These are phyloP conservation scores for Serpula lacrymans DNA, from an alignment of 768 basidiomycete species.

Conservation along the genomic window DNA sequence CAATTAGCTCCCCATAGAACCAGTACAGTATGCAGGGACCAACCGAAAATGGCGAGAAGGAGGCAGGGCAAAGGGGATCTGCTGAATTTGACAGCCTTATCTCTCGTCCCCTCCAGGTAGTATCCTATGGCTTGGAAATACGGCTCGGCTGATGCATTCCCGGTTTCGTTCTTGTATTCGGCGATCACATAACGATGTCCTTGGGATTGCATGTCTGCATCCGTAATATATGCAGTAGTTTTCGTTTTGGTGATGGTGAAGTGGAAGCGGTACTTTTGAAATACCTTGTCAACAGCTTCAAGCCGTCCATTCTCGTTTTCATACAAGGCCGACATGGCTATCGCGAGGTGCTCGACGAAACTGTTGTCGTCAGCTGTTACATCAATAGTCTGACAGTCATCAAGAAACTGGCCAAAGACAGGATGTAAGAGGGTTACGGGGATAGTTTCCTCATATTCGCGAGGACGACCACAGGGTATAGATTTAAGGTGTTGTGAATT, in stretches of 20 bases:
- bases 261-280: conserved; percentile 9
- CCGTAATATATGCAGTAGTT: conserved; percentile 8
- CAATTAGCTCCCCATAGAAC: neutral
- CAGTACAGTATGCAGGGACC: conserved; percentile 5
- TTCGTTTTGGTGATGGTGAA: conserved; percentile 1
- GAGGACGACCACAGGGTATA: conserved; percentile 13
- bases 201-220: conserved; percentile 14
- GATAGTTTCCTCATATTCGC: conserved; percentile 4
- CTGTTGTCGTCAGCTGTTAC: conserved; percentile 19
- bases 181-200: conserved; percentile 13
- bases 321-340: conserved; percentile 19
- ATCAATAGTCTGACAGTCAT: conserved; percentile 18
- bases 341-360: conserved; percentile 12
- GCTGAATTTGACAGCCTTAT: conserved; percentile 1
- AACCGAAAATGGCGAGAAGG: conserved; percentile 21
- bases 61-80: conserved; percentile 24
- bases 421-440: conserved; percentile 22
- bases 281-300: conserved; percentile 4
- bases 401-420: conserved; percentile 23
- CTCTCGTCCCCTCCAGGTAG: conserved; percentile 17
- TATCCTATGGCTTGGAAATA: conserved; percentile 19
- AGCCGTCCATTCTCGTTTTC: conserved; percentile 11
- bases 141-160: conserved; percentile 17
- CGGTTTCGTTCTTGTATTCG: conserved; percentile 20
- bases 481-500: too few relatives aligned